Evolutionary conservation across 805 yeast species (phyloP), one percentile per base, ranked within the genome.

Genomic region (Maudiozyma turicensis): DNA sequence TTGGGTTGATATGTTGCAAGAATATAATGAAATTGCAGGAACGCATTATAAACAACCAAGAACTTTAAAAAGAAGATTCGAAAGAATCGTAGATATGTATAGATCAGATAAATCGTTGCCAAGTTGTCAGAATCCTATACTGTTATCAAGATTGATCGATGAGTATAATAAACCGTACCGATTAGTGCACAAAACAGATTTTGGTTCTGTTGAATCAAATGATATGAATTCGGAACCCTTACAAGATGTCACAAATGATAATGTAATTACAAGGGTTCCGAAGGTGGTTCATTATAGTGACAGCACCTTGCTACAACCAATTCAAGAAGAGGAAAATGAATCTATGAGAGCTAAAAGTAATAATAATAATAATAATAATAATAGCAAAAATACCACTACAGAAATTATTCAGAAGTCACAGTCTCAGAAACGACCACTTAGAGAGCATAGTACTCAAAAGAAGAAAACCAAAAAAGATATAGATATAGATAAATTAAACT

Each of bases 61-160:
- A 30, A 64, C 68, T 3, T 35, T 65, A 31, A 60, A 56, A 52
- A 58, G 51, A 8, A 54, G 64, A 38, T 64, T 62, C 40, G 61
- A 59, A 14, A 61, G 58, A 48, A 40, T 65, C 40, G 52, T 52
- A 33, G 58, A 53, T 5, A 28, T 47, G 7, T 56, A 49, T 45
- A 40, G 47, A 8, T 48, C 37, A 3, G 54, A 51, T 43, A 50
- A 46, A 15, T 42, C 33, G 6, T 13, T 31, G 29, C 45, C 52
- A 6, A 8, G 9, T 2, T 51, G 54, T 42, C 13, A 13, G 13
- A 39, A 51, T 26, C 37, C 35, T 1, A 6, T 2, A 3, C 40
- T 50, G 33, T 32, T 50, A 11, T 37, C 31, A 7, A 43, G 29
- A 29, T 29, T 50, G 14, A 40, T 48, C 1, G 47, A 32, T 4